Conservation (phyloP, 345 rosid species). For the Sonneratia alba region DNA sequence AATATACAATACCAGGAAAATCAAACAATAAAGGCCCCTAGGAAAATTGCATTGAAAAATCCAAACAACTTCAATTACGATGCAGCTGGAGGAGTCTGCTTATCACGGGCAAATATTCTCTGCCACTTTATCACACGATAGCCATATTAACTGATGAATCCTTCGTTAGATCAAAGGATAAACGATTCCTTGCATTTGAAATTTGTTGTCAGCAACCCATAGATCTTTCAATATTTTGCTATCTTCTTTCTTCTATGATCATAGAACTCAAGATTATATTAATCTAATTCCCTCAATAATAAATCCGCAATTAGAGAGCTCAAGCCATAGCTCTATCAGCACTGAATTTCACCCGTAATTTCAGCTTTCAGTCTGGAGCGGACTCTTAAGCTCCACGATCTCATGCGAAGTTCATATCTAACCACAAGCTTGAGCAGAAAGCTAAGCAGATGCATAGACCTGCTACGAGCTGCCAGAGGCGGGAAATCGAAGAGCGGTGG, state of each 20-base stretch:
- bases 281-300: not conserved
- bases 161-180: not conserved
- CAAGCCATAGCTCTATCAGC: not conserved
- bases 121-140: not conserved
- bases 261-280: not conserved
- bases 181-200: not conserved
- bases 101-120: not conserved
- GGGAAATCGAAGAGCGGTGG: conserved; percentile 94
- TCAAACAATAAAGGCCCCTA: too few relatives aligned
- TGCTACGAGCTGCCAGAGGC: conserved; percentile 78
- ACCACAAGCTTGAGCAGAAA: not conserved
- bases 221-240: not conserved
- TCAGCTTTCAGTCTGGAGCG: not conserved
- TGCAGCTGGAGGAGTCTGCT: not conserved
- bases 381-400: not conserved
- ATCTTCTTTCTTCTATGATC: not conserved
- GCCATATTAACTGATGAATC: not conserved
- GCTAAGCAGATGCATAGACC: conserved; percentile 22
- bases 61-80: not conserved
- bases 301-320: not conserved
- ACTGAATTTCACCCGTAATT: not conserved
- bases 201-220: not conserved
- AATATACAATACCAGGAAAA: not conserved
- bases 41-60: not conserved
- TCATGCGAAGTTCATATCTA: too few relatives aligned